phyloP scores from a whole-genome alignment of 2,329 filamentous ascomycete species.

The Epichloe typhina region DNA sequence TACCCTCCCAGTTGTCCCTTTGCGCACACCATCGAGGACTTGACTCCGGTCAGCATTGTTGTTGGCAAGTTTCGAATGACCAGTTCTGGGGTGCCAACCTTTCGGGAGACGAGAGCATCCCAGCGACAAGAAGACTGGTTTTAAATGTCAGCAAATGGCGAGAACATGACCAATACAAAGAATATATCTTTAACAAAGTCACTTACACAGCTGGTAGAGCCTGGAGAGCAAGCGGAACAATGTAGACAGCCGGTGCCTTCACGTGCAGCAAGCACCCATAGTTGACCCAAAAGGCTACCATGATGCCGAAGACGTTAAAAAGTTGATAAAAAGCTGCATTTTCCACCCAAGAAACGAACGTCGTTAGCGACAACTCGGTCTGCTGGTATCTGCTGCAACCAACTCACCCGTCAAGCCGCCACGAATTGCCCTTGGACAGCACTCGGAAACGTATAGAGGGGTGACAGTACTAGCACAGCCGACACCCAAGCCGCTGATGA shows the following conservation, averaged over 20 bases:
- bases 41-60: conserved; percentile 14
- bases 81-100: conserved; percentile 13
- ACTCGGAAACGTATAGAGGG: conserved; percentile 34
- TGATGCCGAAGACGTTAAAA: conserved; percentile 32
- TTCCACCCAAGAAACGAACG: too few relatives aligned
- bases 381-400: too few relatives aligned
- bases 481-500: conserved; percentile 34
- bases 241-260: conserved; percentile 34
- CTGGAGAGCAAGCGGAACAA: conserved; percentile 53
- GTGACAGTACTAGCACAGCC: conserved; percentile 35
- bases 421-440: conserved; percentile 35
- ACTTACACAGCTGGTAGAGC: conserved; percentile 44
- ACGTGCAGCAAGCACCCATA: conserved; percentile 37
- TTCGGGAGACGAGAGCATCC: conserved; percentile 47
- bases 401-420: conserved; percentile 32
- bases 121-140: conserved; percentile 35
- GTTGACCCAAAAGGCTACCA: conserved; percentile 36
- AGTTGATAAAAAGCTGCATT: conserved; percentile 33
- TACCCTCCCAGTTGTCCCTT: conserved; percentile 53
- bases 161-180: background rate
- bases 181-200: too few relatives aligned
- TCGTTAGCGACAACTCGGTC: background rate
- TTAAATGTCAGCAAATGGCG: background rate
- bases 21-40: conserved; percentile 57
- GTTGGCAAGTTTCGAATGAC: background rate